A percentile compares a stretch with the other conserved stretches of the same genome.
Conservation (phyloP, 2,329 filamentous ascomycete genomes). For the Cyclaneusma minus region DNA sequence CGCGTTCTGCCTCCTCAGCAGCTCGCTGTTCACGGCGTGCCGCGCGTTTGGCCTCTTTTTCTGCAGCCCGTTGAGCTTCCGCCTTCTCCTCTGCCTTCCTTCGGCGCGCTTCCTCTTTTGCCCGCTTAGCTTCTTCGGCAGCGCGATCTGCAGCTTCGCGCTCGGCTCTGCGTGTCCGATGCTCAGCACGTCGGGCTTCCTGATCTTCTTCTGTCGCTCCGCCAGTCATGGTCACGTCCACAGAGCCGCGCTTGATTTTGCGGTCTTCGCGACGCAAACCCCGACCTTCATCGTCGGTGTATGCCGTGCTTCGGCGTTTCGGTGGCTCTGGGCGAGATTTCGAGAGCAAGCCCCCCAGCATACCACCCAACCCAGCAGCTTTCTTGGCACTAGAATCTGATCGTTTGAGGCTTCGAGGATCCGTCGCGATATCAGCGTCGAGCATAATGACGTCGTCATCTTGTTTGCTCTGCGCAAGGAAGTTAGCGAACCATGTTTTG, state of each 20-base stretch:
- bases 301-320: conserved; percentile 33
- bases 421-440: conserved; percentile 20
- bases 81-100: conserved; percentile 40
- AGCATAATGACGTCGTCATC: conserved; percentile 49
- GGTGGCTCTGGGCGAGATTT: conserved; percentile 28
- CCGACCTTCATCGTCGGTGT: conserved; percentile 32
- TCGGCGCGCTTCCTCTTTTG: conserved; percentile 39
- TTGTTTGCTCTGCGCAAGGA: conserved; percentile 45
- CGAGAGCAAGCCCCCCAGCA: conserved; percentile 41
- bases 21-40: conserved; percentile 36
- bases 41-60: conserved; percentile 41
- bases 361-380: conserved; percentile 36
- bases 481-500: no score
- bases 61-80: conserved; percentile 36
- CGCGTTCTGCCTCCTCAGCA: conserved; percentile 24
- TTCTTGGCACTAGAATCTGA: conserved; percentile 48
- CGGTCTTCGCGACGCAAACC: conserved; percentile 18
- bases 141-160: conserved; percentile 31
- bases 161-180: conserved; percentile 41
- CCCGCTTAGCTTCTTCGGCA: conserved; percentile 34
- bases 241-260: conserved; percentile 21
- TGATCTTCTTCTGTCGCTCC: conserved; percentile 36
- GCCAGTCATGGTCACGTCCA: conserved; percentile 27
- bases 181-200: conserved; percentile 46
- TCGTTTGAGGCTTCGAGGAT: conserved; percentile 28